Evolutionary conservation across 306 rosid genomes (phyloP).

Genomic region (Senna siamea): DNA sequence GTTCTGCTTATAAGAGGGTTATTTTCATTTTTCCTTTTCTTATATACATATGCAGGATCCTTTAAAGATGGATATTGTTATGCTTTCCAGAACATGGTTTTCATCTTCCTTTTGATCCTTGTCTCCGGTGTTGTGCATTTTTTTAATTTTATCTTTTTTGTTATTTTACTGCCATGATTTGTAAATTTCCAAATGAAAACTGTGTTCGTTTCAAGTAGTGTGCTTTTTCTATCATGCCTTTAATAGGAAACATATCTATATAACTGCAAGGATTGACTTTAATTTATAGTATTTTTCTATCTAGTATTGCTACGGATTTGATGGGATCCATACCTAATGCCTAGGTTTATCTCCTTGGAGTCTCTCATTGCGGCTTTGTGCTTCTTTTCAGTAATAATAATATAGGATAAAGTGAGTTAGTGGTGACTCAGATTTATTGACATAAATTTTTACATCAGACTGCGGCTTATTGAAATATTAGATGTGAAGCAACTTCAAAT

Average conservation of each 20-base stretch:
- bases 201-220: neutral
- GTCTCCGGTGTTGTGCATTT: constrained; percentile 70
- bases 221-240: neutral
- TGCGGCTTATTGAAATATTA: constrained; percentile 91
- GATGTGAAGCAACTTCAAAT: constrained; percentile 91
- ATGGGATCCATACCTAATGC: constrained; percentile 5
- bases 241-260: constrained; percentile 1
- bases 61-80: constrained; percentile 74
- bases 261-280: neutral
- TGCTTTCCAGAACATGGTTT: constrained; percentile 97
- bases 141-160: no score
- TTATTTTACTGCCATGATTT: neutral
- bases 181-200: neutral
- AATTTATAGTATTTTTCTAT: no score
- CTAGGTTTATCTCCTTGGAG: neutral
- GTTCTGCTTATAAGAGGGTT: neutral
- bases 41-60: constrained; percentile 69
- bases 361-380: constrained; percentile 7
- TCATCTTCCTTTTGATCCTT: constrained; percentile 96
- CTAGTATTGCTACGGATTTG: constrained; percentile 15
- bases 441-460: constrained; percentile 44
- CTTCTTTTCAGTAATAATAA: constrained; percentile 17
- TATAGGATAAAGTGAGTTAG: constrained; percentile 23
- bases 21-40: constrained; percentile 11
- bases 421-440: constrained; percentile 9